These are phyloP conservation scores for Rhodosporidiobolus odoratus DNA, from an alignment of 768 basidiomycete species.

Conservation along the genomic window DNA sequence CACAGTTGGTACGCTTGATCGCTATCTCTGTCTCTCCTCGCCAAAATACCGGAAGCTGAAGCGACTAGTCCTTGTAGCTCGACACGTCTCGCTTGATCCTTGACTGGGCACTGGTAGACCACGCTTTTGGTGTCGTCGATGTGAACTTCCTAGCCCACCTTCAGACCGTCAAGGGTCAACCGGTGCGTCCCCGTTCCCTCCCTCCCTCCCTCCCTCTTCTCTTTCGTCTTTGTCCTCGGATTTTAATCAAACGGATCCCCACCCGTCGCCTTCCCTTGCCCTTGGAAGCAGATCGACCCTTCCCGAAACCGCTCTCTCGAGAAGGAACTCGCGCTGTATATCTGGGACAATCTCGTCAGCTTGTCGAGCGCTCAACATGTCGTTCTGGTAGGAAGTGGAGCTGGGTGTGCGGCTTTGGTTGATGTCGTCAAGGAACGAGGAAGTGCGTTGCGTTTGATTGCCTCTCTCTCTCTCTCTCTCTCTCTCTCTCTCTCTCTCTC, in stretches of 20 bases:
- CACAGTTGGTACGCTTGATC: constrained; percentile 63
- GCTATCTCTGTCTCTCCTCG: neutral
- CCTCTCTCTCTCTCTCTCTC: neutral
- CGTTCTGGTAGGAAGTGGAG: constrained; percentile 79
- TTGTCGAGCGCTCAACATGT: constrained; percentile 57
- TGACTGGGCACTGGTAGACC: constrained; percentile 60
- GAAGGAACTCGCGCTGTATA: constrained; percentile 64
- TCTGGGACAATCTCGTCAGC: constrained; percentile 90
- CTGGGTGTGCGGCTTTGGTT: constrained; percentile 70
- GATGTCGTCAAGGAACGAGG: constrained; percentile 62
- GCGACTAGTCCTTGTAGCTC: constrained; percentile 55
- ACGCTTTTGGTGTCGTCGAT: constrained; percentile 72
- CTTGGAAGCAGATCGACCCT: constrained; percentile 37
- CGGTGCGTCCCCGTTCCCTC: constrained; percentile 21
- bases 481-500: neutral
- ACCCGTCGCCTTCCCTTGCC: no score
- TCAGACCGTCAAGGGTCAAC: constrained; percentile 35
- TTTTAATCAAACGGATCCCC: no score
- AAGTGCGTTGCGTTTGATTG: constrained; percentile 49
- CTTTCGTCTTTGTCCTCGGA: no score
- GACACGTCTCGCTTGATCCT: constrained; percentile 77
- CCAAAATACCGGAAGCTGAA: constrained; percentile 23
- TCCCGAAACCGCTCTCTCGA: constrained; percentile 39
- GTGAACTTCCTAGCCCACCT: constrained; percentile 62
- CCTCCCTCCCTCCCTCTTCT: neutral